Base-by-base conservation (phyloP, 1,284 basidiomycete species). In the Rhodotorula sp. region DNA sequence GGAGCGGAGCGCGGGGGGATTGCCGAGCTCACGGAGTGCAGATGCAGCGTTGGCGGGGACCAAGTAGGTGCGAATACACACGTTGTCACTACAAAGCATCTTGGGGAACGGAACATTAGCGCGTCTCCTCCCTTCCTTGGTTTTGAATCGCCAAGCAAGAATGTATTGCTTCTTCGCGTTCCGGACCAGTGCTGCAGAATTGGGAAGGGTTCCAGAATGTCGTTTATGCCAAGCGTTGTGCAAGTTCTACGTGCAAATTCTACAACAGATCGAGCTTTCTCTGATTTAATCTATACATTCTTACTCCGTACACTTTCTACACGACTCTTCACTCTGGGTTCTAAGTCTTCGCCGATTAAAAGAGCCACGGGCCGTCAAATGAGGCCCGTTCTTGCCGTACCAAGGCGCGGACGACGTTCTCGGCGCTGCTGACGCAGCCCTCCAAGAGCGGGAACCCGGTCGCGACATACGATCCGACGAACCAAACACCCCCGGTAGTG, bases 371-470 rank as follows among this genome's bases (percentile, higher is more conserved):
- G 37, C 37, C 15, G 10, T 24, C 6, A 20, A 55, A 42, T 6
- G 6, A 26, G 4, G 15, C 62, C 4, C 55, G 45, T 22, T 48
- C 45, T 6, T 24, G 6, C 54, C 6, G 7, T 8, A 56, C 24
- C 42, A 64, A 8, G 17, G 20, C 66, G 44, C 20, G 46, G 1
- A 86, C 85, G 8, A 87, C 84, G 66, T 83, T 83, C 76, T 82
- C 81, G 42, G 86, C 86, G 74, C 87, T 87, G 51, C 83, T 82
- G 7, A 88, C 87, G 77, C 87, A 88, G 14, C 87, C 87, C 75
- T 88, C 87, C 68, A 88, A 78, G 63, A 89, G 78, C 18, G 87
- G 87, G 33, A 88, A 87, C 3, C 87, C 87, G 12, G 46, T 65
- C 78, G 76, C 85, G 82, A 30, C 85, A 86, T 79, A 86, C 87